Evolutionary conservation across 768 basidiomycete genomes (phyloP), one percentile per base, ranked within the genome.

Genomic region (Asterophora parasitica): DNA sequence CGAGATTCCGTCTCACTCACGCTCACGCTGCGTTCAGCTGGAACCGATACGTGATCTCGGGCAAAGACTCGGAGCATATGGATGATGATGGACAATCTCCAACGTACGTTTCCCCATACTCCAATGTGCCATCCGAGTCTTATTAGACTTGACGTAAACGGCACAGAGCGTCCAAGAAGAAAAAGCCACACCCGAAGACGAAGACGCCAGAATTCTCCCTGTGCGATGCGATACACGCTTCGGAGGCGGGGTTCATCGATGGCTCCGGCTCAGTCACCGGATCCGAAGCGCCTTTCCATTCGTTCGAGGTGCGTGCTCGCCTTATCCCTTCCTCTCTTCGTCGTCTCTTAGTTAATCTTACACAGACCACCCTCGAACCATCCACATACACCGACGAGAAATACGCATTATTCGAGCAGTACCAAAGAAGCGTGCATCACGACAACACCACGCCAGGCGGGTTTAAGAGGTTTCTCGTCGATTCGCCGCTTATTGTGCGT

Each of bases 371-470:
- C 1, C 66, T 96, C 6, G 91, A 92, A 58, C 83, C 81, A 4
- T 79, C 93, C 1, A 78, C 81, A 11, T 92, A 72, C 59, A 86
- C 84, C 0, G 59, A 73, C 2, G 92, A 97, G 68, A 95, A 95
- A 60, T 95, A 79, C 61, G 71, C 67, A 5, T 74, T 98, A 13
- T 97, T 76, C 59, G 64, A 77, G 58, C 74, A 75, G 49, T 98
- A 98, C 64, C 95, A 93, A 62, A 64, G 62, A 26, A 71, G 81
- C 5, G 81, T 96, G 17, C 95, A 98, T 61, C 68, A 79, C 34
- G 92, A 96, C 37, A 53, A 74, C 2, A 79, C 76, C 26, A 70
- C 66, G 1, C 71, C 73, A 28, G 50, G 53, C 3, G 72, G 76
- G 1, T 95, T 95, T 61, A 68, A 66, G 46, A 63, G 78, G 2